phyloP scores from a whole-genome alignment of 2,329 filamentous ascomycete genomes.

The Aspergillus sp. region DNA sequence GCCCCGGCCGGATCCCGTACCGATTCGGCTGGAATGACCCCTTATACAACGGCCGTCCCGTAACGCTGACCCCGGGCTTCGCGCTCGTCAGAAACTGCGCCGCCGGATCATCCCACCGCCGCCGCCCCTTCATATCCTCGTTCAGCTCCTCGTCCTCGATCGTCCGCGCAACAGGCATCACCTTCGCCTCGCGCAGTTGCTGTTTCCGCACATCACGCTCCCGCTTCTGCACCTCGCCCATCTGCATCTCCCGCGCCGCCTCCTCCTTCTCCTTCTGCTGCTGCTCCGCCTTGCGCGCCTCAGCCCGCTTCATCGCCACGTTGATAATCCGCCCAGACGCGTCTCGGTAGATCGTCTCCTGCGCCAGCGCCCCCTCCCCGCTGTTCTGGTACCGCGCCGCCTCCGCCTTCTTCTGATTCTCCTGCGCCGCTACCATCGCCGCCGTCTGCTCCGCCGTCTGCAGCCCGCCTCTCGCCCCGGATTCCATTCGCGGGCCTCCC shows the following conservation, averaged over 20 bases:
- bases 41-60: conserved; percentile 60
- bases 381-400: conserved; percentile 34
- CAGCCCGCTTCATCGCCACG: conserved; percentile 78
- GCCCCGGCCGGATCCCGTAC: conserved; percentile 85
- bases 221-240: conserved; percentile 74
- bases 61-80: conserved; percentile 37
- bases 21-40: conserved; percentile 80
- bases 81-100: conserved; percentile 60
- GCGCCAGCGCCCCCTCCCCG: conserved; percentile 37
- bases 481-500: conserved; percentile 60
- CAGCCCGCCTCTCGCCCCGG: conserved; percentile 76
- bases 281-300: conserved; percentile 70
- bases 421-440: conserved; percentile 57
- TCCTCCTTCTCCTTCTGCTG: conserved; percentile 57
- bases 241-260: conserved; percentile 59
- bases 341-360: conserved; percentile 90
- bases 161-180: conserved; percentile 67
- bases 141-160: conserved; percentile 86
- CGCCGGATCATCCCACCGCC: conserved; percentile 92
- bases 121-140: conserved; percentile 62
- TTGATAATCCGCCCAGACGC: conserved; percentile 92
- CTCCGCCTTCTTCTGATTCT: conserved; percentile 42
- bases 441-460: conserved; percentile 75
- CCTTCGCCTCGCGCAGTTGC: conserved; percentile 67
- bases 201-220: conserved; percentile 57